These are phyloP conservation scores for Zygnema cylindricum DNA, from an alignment of 139 green algal genomes.

Conservation along the genomic window DNA sequence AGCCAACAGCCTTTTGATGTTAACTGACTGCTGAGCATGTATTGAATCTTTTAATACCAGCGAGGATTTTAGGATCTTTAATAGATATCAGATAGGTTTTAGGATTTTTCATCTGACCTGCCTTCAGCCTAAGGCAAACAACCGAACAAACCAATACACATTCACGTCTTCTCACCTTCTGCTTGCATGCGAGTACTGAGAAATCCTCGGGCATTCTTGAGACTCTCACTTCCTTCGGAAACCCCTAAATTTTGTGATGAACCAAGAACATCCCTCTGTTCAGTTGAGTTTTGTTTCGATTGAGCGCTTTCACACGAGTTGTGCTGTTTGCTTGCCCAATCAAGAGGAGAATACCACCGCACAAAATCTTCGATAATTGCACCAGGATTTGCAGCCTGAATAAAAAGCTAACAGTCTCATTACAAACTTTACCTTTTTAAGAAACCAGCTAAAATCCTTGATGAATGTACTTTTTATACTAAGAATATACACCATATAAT, in stretches of 20 bases:
- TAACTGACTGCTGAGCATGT: no score
- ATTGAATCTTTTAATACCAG: no score
- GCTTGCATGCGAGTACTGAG: constrained; percentile 46
- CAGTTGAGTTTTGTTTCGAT: neutral
- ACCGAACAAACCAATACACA: no score
- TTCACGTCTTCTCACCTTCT: constrained; percentile 25
- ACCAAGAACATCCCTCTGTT: neutral
- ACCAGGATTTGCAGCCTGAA: constrained; percentile 85
- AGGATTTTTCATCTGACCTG: neutral
- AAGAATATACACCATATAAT: constrained; percentile 13
- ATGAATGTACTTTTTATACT: no score
- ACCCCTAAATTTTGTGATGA: neutral
- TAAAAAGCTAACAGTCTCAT: neutral
- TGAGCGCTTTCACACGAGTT: neutral
- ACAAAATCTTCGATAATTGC: constrained; percentile 83
- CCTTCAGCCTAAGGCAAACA: no score
- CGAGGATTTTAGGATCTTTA: neutral
- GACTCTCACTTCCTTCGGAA: neutral
- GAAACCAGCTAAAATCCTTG: no score
- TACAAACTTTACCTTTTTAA: no score
- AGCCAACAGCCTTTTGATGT: no score
- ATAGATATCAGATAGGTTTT: neutral
- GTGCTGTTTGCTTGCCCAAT: constrained; percentile 62
- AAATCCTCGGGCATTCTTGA: constrained; percentile 18
- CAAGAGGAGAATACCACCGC: constrained; percentile 79